Percentiles rank a stretch among this genome's conserved stretches.
These are phyloP conservation scores for Cryphonectria carpinicola DNA, from an alignment of 2,329 filamentous ascomycete species.

Conservation along the genomic window DNA sequence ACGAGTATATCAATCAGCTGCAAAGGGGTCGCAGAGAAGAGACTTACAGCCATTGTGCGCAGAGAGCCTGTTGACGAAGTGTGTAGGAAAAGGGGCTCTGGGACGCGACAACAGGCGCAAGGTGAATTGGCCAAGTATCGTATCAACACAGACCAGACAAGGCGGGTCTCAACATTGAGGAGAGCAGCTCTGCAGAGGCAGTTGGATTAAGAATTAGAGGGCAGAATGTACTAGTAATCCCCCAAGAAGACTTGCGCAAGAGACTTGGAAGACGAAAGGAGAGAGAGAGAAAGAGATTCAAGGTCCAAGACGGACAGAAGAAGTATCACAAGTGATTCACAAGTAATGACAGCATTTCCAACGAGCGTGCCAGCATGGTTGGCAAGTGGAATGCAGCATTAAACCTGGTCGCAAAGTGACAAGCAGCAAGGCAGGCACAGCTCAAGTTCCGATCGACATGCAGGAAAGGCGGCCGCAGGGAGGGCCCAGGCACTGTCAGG, in stretches of 20 bases:
- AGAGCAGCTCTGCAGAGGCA: background rate
- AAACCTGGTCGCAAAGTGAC: constrained; percentile 7
- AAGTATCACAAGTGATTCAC: constrained; percentile 11
- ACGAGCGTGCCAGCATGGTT: constrained; percentile 2
- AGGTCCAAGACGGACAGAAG: constrained; percentile 11
- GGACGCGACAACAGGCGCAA: constrained; percentile 6
- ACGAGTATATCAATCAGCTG: background rate
- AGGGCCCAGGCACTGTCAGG: background rate
- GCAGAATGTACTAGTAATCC: background rate
- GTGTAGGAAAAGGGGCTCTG: background rate
- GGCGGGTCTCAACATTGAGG: background rate
- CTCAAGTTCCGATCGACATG: constrained; percentile 1
- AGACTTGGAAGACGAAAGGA: constrained; percentile 14
- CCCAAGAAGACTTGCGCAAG: constrained; percentile 13
- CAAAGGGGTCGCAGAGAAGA: background rate
- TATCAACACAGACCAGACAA: background rate
- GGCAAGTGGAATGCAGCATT: constrained; percentile 3
- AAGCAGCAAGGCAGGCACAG: constrained; percentile 11
- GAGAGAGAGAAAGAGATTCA: constrained; percentile 19
- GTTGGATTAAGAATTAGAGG: constrained; percentile 3
- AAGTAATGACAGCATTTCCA: constrained; percentile 1
- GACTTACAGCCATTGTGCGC: constrained; percentile 21
- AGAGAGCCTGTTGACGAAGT: constrained; percentile 3
- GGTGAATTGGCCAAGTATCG: constrained; percentile 4
- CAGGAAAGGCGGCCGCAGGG: background rate